phyloP scores from a whole-genome alignment of 176 grass and related monocot species.

The Leersia perrieri region DNA sequence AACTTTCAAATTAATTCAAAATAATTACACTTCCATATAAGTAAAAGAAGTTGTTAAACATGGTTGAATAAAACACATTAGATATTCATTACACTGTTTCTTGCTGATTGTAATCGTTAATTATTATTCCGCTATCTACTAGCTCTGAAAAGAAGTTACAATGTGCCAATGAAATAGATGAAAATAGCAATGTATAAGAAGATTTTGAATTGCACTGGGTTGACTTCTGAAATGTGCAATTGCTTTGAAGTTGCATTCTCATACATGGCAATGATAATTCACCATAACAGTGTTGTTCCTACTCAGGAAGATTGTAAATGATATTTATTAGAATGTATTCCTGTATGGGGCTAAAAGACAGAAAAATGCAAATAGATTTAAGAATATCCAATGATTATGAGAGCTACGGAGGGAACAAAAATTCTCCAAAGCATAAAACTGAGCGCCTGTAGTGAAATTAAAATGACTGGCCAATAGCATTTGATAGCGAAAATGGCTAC shows the following conservation, averaged over 20 bases:
- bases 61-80: slow-evolving; percentile 2
- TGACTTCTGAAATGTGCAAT: neutral
- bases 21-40: neutral
- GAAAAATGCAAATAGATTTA: neutral
- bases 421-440: neutral
- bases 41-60: neutral
- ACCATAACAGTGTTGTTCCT: neutral
- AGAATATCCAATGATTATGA: neutral
- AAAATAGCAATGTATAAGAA: neutral
- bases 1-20: neutral
- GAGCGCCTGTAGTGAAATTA: neutral
- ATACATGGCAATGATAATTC: neutral
- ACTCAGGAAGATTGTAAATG: neutral
- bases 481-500: neutral
- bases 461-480: neutral
- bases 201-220: neutral
- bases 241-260: neutral
- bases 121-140: neutral
- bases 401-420: neutral
- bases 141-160: neutral
- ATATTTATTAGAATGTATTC: neutral
- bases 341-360: neutral
- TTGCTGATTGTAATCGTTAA: slow-evolving; percentile 15
- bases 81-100: neutral
- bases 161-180: neutral